phyloP scores from a whole-genome alignment of 78 protist species.

The Dictyostelium firmibasis region DNA sequence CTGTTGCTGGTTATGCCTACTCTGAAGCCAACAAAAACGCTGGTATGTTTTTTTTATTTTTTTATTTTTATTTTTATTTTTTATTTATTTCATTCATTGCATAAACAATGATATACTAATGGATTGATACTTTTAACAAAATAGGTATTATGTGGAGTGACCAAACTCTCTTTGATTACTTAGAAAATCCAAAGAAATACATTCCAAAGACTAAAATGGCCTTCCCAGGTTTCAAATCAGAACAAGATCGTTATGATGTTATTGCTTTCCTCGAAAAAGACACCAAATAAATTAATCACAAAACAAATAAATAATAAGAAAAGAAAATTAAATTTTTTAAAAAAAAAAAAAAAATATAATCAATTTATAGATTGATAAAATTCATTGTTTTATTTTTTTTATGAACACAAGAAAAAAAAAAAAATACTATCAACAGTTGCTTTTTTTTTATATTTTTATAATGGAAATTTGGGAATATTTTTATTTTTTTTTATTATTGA shows the following conservation, averaged over 20 bases:
- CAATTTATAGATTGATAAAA: no score
- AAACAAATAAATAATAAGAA: no score
- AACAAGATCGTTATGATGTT: not conserved
- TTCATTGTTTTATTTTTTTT: no score
- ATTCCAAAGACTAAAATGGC: conserved; percentile 96
- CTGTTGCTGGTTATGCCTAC: conserved; percentile 89
- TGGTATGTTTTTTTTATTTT: conserved; percentile 47
- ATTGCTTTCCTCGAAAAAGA: not conserved
- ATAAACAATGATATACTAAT: no score
- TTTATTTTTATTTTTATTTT: not conserved
- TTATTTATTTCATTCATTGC: not conserved
- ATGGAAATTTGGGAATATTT: not conserved
- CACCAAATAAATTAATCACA: not conserved
- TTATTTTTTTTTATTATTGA: not conserved
- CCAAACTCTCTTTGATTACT: conserved; percentile 89
- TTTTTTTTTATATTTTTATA: no score
- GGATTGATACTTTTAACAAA: no score
- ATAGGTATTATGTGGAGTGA: conserved; percentile 91
- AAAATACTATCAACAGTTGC: no score
- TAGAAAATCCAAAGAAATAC: conserved; percentile 94
- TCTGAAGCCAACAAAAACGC: conserved; percentile 91
- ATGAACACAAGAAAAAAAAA: no score
- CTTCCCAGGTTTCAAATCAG: conserved; percentile 31
- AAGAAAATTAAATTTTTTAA: not conserved
- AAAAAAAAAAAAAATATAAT: no score